Evolutionary conservation across 2,329 filamentous ascomycete genomes (phyloP).

Genomic region (Penicillium sclerotigenum): DNA sequence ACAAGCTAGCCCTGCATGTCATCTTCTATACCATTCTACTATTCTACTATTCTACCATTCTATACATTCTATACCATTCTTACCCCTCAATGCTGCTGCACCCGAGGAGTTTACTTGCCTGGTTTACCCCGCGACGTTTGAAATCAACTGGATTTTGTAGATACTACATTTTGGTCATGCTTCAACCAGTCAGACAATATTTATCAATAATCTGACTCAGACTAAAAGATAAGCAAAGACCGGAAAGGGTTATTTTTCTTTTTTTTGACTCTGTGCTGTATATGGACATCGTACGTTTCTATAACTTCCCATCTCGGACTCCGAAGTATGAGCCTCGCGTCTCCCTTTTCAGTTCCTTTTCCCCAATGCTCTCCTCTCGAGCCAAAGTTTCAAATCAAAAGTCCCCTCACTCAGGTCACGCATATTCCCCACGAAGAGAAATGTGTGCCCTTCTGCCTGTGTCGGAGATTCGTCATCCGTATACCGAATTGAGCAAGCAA

Average conservation of each 20-base stretch:
- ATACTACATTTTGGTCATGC: neutral
- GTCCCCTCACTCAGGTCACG: constrained; percentile 1
- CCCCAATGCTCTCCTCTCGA: neutral
- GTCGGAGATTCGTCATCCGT: constrained; percentile 1
- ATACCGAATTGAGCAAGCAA: constrained; percentile 10
- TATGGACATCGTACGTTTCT: neutral
- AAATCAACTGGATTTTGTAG: neutral
- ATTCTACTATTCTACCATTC: no score
- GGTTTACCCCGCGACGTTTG: neutral
- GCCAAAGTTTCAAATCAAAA: constrained; percentile 1
- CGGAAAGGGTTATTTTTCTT: neutral
- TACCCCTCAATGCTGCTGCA: neutral
- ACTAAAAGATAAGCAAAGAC: neutral
- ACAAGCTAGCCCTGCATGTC: neutral
- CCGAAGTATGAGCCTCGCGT: neutral
- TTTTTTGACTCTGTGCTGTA: neutral
- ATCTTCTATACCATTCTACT: neutral
- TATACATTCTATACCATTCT: neutral
- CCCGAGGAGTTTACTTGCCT: neutral
- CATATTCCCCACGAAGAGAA: constrained; percentile 4
- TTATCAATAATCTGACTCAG: constrained; percentile 3
- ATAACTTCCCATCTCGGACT: neutral
- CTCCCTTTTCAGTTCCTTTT: neutral
- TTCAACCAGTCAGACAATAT: neutral
- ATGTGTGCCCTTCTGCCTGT: constrained; percentile 1